Percentiles rank a stretch among this genome's conserved stretches.
phyloP scores from a whole-genome alignment of 257 asterid genomes.

The Solanum etuberosum region DNA sequence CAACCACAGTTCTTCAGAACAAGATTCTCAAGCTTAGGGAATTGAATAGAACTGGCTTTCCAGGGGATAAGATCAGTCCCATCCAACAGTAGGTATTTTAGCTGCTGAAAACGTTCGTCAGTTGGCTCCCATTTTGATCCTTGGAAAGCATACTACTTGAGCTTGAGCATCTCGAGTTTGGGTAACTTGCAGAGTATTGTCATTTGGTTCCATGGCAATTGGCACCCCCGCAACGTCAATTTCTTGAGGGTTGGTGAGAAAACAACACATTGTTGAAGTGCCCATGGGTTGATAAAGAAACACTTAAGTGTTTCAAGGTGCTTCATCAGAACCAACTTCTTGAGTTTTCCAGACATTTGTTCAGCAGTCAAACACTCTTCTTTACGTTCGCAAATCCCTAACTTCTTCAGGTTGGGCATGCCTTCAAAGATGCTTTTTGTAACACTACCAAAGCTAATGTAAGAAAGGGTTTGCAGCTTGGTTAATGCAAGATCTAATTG shows the following conservation, averaged over 20 bases:
- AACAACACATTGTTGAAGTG: background rate
- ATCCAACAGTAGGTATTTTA: background rate
- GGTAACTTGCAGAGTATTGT: background rate
- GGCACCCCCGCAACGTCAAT: background rate
- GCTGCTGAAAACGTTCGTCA: background rate
- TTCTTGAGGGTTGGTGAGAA: background rate
- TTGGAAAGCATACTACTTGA: background rate
- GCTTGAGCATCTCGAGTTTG: slow-evolving; percentile 1
- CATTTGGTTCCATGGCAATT: background rate
- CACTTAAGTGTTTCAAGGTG: background rate
- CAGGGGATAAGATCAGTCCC: background rate
- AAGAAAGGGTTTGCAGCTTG: background rate
- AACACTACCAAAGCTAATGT: background rate
- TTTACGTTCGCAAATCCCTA: background rate
- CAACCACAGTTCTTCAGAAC: background rate
- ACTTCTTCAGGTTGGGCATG: background rate
- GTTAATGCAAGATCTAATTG: background rate
- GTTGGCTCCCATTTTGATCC: background rate
- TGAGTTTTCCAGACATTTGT: background rate
- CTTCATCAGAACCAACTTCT: background rate
- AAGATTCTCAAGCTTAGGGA: background rate
- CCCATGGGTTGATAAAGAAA: background rate
- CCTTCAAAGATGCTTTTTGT: too few species aligned
- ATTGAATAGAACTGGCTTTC: background rate
- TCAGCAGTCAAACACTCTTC: background rate